Percentiles rank a stretch among this genome's conserved stretches.
phyloP scores from a whole-genome alignment of 106 monocot genomes.

The Agapanthus africanus region DNA sequence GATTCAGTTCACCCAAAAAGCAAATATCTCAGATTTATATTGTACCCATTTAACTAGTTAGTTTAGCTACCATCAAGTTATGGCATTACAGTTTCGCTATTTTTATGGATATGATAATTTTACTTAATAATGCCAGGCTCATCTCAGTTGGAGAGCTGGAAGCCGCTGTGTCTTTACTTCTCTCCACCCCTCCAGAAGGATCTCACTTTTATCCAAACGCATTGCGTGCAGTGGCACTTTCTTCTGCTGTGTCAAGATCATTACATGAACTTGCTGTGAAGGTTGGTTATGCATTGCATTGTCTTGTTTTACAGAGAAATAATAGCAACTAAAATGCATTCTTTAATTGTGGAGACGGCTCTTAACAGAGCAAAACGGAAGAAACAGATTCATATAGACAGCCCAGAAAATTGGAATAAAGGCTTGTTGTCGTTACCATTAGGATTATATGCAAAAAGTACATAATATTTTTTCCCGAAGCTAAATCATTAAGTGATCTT shows the following conservation, averaged over 20 bases:
- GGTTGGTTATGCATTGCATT: constrained; percentile 22
- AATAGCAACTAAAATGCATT: neutral
- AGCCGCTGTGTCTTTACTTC: constrained; percentile 84
- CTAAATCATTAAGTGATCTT: neutral
- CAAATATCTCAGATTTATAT: neutral
- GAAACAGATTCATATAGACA: too few relatives aligned
- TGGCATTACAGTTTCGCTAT: neutral
- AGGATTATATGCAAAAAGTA: too few relatives aligned
- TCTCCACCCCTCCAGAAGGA: constrained; percentile 97
- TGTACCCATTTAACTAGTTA: neutral
- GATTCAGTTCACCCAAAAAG: neutral
- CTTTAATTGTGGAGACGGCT: too few relatives aligned
- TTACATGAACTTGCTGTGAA: constrained; percentile 99
- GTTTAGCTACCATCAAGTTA: neutral
- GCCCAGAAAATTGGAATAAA: too few relatives aligned
- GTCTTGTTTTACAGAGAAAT: neutral
- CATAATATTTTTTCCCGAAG: neutral
- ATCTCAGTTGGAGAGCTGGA: constrained; percentile 92
- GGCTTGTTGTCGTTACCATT: too few relatives aligned
- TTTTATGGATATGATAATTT: neutral
- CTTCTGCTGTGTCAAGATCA: constrained; percentile 93
- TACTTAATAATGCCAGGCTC: constrained; percentile 37
- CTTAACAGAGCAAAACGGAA: too few relatives aligned
- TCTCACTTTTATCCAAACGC: constrained; percentile 93
- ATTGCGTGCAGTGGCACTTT: constrained; percentile 85